Percentiles rank a stretch among this genome's conserved stretches.
Evolutionary conservation across 2,329 filamentous ascomycete genomes (phyloP).

Genomic region (Trichoderma afroharzianum): DNA sequence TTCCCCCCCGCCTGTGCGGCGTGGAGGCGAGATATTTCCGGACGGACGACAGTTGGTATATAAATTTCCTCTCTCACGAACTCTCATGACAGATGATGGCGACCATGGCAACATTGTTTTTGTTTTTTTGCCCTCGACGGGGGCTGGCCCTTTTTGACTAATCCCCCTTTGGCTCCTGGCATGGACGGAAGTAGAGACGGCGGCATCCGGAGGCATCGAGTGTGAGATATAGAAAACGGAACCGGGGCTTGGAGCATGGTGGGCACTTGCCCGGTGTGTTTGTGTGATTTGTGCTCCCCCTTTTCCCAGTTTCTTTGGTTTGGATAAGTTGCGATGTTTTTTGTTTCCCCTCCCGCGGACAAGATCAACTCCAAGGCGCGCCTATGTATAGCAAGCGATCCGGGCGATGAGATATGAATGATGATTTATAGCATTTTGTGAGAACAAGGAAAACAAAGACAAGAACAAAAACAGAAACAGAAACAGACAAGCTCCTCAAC

Average conservation of each 20-base stretch:
- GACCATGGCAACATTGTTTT: constrained; percentile 12
- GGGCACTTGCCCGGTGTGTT: constrained; percentile 17
- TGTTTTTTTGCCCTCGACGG: not conserved
- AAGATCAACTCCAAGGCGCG: constrained; percentile 15
- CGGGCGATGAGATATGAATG: constrained; percentile 19
- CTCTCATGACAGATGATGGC: constrained; percentile 25
- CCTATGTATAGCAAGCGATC: constrained; percentile 19
- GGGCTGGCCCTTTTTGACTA: constrained; percentile 4
- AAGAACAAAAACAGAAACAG: not conserved
- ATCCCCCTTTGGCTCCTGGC: not conserved
- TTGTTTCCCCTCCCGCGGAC: not conserved
- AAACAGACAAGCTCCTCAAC: not conserved
- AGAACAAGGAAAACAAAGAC: not conserved
- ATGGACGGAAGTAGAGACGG: constrained; percentile 3
- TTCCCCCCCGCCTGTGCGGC: not conserved
- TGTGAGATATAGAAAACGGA: constrained; percentile 16
- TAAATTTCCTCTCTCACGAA: constrained; percentile 36
- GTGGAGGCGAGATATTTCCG: constrained; percentile 2
- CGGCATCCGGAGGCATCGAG: constrained; percentile 16
- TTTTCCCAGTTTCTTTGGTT: constrained; percentile 15
- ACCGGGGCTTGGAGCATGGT: constrained; percentile 16
- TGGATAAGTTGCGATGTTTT: constrained; percentile 16
- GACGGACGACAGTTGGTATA: constrained; percentile 27
- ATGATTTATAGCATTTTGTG: constrained; percentile 18
- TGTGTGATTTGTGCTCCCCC: not conserved